Percentiles rank a stretch among this genome's conserved stretches.
Evolutionary conservation across 73 alveolate genomes (phyloP).

Genomic region (Paramecium tetraurelia): DNA sequence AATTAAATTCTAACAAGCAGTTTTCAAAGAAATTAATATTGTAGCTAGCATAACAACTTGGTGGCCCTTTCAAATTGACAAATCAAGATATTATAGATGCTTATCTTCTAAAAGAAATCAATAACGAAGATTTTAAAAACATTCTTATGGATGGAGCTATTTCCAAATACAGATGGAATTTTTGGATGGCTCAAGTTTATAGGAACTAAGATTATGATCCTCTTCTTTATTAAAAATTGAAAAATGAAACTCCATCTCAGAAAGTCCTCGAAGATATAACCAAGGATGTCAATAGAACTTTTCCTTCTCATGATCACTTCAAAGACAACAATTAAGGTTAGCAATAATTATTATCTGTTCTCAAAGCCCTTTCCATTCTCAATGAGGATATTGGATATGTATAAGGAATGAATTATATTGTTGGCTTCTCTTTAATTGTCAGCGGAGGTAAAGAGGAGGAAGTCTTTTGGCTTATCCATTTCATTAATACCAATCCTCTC

Average conservation of each 20-base stretch:
- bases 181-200: constrained; percentile 19
- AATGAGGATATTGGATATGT: constrained; percentile 16
- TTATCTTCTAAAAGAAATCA: background rate
- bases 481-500: background rate
- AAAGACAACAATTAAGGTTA: background rate
- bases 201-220: constrained; percentile 6
- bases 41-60: background rate
- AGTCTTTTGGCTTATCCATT: constrained; percentile 30
- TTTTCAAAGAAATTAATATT: background rate
- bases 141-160: background rate
- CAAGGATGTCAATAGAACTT: constrained; percentile 11
- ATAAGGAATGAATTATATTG: constrained; percentile 35
- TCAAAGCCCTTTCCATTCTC: background rate
- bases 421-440: constrained; percentile 7
- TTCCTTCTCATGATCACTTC: background rate
- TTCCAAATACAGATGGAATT: background rate
- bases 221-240: background rate
- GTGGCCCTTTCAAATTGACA: background rate
- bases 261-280: background rate
- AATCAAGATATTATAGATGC: background rate
- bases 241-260: background rate
- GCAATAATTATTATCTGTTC: background rate
- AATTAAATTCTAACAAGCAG: background rate
- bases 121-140: background rate
- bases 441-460: constrained; percentile 17